Base-by-base conservation (phyloP, 306 rosid genomes). In the Morella rubra region DNA sequence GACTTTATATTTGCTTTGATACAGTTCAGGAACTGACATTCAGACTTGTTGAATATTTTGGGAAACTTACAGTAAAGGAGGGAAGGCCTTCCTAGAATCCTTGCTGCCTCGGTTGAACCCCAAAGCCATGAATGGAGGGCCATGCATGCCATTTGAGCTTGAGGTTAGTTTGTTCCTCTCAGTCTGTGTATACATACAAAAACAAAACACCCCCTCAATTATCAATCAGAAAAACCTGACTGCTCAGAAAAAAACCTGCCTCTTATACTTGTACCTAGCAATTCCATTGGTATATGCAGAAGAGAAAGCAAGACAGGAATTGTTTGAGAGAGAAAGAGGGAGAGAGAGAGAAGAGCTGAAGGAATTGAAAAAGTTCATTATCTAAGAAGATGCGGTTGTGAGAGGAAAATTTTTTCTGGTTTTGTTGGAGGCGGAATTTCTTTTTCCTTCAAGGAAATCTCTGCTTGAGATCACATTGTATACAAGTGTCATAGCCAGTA, bases 141-240 rank as follows among this genome's bases (percentile, higher is more conserved):
- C 91, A 54, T 85, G 92, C 27, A 91, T 96, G 99, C 97, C 98
- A 71, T 96, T 96, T 92, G 92, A 91, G 81, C 79, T 96, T 7
- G 98, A 96, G 99, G 99, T 96, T 76, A 27, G 87, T 83, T 75
- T 82, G 69, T 80, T 82, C 40, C 69, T 77, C 68, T 32, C 66
- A 19, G 50, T 76, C 14, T 47, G 44, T 62, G 37, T 75, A 75
- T 75, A 42, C 68, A 49, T 74, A n/a, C 37, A 42, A 12, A 54
- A 32, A 77, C 37, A 46, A 52, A 65, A 52, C 78, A 64, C 40
- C 42, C 71, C 49, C 44, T 60, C 14, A 14, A 53, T 24, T 19
- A 58, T 41, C 41, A 5, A 32, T 20, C 20, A 41, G 6, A 52
- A 54, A 46, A 59, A 45, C 12, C 51, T 46, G 69, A 6, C 64